Evolutionary conservation across 768 basidiomycete species (phyloP), one percentile per base, ranked within the genome.

Genomic region (Austroboletus eburneus): DNA sequence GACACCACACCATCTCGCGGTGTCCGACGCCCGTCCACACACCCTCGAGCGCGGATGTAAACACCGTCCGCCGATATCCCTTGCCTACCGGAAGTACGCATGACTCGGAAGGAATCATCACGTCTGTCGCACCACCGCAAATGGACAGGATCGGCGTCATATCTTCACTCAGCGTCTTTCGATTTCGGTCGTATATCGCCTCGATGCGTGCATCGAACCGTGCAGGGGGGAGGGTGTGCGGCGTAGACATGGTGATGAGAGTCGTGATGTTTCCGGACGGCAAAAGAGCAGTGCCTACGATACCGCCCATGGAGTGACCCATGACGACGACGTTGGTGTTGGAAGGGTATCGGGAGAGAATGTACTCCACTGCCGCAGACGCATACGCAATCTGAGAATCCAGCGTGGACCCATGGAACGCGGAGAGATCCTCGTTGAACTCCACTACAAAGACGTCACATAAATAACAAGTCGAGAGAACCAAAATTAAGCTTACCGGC

Each of bases 271-370:
- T 65, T 8, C 63, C 54, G 6, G 82, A 79, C 2, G 87, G 80
- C 9, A 94, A 78, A 13, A 94, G 73, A 5, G 87, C 82, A 0
- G 83, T 81, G 9, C 90, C 91, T 5, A 95, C 92, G 39, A 95
- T 71, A 9, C 96, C 96, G 20, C 96, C 96, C 96, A 99, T 99
- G 10, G 94, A 97, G 63, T 98, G 95, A 2, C 88, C 96, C 64
- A 98, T 71, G 48, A 98, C 60, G 39, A 87, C 78, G 45, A 98
- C 79, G 29, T 69, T 57, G 3, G 87, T 83, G 43, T 76, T 62
- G 13, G 69, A 50, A 2, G 80, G 78, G 63, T 97, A 96, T 22
- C 81, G 70, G 1, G 86, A 83, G 32, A 93, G 77, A 51, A 97
- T 87, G 58, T 87, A 89, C 8, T 72, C 66, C 48, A 96, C 80